phyloP scores from a whole-genome alignment of 2,329 filamentous ascomycete species.

The Exutisphaerella laricina region DNA sequence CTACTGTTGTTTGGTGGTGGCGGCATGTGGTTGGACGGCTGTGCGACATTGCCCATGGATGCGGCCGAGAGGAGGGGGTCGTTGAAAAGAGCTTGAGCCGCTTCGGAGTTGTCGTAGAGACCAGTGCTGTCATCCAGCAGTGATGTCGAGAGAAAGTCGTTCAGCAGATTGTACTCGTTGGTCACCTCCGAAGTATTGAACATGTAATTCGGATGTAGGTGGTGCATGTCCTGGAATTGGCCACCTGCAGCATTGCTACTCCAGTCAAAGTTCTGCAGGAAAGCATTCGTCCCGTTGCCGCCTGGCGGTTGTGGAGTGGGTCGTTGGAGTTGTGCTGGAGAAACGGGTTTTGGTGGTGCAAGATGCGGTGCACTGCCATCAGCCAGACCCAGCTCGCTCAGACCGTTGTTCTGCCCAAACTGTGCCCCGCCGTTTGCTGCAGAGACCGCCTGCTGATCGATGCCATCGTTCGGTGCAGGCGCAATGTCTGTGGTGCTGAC shows the following conservation, averaged over 20 bases:
- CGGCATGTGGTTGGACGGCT: constrained; percentile 38
- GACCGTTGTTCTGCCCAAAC: constrained; percentile 13
- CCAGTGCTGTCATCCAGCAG: constrained; percentile 63
- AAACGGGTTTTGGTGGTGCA: constrained; percentile 64
- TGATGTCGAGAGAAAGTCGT: constrained; percentile 91
- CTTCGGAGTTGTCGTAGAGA: constrained; percentile 40
- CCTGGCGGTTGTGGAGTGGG: constrained; percentile 37
- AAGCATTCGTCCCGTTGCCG: constrained; percentile 34
- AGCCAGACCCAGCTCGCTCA: constrained; percentile 6
- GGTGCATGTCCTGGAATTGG: constrained; percentile 90
- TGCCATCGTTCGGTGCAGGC: constrained; percentile 22
- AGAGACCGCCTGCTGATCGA: constrained; percentile 18
- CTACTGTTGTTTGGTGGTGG: constrained; percentile 21
- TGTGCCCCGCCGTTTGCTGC: constrained; percentile 12
- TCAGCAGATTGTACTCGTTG: constrained; percentile 93
- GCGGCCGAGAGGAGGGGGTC: constrained; percentile 50
- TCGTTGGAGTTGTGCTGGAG: constrained; percentile 59
- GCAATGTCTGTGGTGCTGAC: constrained; percentile 33
- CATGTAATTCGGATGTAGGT: constrained; percentile 90
- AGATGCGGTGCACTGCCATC: constrained; percentile 49
- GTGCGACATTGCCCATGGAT: constrained; percentile 40
- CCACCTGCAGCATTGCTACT: constrained; percentile 70
- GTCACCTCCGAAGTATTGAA: constrained; percentile 90
- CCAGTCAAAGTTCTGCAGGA: constrained; percentile 53
- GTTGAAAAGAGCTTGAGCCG: constrained; percentile 52